phyloP scores from a whole-genome alignment of 805 yeast species.

The Grigorovia transvaalensis region DNA sequence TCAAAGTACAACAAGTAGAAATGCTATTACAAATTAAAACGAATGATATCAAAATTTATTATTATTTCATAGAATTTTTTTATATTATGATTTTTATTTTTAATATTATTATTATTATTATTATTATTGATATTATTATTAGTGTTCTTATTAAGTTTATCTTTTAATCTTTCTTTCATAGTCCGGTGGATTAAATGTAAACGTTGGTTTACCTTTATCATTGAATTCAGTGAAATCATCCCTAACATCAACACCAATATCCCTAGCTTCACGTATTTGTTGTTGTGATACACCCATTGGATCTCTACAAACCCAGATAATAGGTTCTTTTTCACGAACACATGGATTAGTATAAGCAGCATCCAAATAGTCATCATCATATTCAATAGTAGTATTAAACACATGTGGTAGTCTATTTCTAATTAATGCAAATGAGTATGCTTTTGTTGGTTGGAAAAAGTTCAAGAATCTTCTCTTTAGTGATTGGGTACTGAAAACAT shows the following conservation, averaged over 20 bases:
- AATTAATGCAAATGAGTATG: conserved; percentile 37
- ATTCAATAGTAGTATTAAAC: conserved; percentile 27
- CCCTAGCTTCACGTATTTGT: conserved; percentile 47
- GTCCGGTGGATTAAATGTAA: conserved; percentile 61
- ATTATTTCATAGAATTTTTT: no score
- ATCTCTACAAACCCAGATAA: conserved; percentile 64
- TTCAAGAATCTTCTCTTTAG: conserved; percentile 17
- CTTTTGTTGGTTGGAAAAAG: conserved; percentile 38
- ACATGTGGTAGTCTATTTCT: conserved; percentile 31
- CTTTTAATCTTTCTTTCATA: conserved; percentile 33
- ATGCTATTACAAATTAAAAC: no score
- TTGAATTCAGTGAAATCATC: conserved; percentile 49
- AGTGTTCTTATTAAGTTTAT: conserved; percentile 1
- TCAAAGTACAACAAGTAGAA: no score
- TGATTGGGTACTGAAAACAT: conserved; percentile 10
- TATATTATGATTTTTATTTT: no score
- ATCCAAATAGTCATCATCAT: conserved; percentile 24
- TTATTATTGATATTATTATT: no score
- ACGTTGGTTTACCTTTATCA: conserved; percentile 45
- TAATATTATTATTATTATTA: no score
- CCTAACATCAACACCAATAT: conserved; percentile 40
- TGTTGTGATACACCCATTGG: conserved; percentile 53
- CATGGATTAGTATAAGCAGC: conserved; percentile 25
- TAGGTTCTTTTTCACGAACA: conserved; percentile 33
- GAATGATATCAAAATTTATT: no score